Evolutionary conservation across 2,329 filamentous ascomycete species (phyloP).

Genomic region (Metarhizium humberi): DNA sequence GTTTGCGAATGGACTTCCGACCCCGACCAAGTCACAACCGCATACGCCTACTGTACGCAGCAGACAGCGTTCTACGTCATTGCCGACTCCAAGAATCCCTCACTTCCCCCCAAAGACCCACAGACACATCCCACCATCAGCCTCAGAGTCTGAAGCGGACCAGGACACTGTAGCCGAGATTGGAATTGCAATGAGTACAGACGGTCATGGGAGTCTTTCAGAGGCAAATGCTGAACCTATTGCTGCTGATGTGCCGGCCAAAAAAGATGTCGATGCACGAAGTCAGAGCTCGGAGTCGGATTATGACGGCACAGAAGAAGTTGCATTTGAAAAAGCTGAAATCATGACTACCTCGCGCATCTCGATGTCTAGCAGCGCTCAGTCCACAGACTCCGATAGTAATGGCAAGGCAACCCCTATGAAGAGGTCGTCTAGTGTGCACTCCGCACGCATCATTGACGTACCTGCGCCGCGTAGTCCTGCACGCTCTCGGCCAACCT

Average conservation of each 20-base stretch:
- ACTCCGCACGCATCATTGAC: constrained; percentile 50
- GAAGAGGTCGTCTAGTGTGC: constrained; percentile 36
- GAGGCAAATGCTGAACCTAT: background rate
- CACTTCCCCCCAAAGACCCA: constrained; percentile 3
- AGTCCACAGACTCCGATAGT: constrained; percentile 40
- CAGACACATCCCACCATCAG: background rate
- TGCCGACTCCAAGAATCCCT: constrained; percentile 29
- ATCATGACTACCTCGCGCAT: constrained; percentile 48
- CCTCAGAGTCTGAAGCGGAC: background rate
- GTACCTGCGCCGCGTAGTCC: constrained; percentile 44
- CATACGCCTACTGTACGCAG: constrained; percentile 23
- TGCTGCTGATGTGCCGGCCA: background rate
- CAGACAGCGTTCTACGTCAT: constrained; percentile 38
- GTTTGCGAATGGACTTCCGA: constrained; percentile 19
- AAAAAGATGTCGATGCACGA: background rate
- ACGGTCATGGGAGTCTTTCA: background rate
- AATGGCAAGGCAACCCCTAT: constrained; percentile 26
- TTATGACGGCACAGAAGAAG: constrained; percentile 35
- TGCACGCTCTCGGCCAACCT: constrained; percentile 37
- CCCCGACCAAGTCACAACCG: constrained; percentile 24
- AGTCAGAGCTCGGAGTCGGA: constrained; percentile 5
- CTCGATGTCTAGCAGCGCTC: constrained; percentile 43
- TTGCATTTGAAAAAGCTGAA: constrained; percentile 45
- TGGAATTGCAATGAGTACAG: background rate
- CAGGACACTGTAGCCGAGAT: background rate